phyloP scores from a whole-genome alignment of 441 rosid genomes.

The Syzygium malaccense region DNA sequence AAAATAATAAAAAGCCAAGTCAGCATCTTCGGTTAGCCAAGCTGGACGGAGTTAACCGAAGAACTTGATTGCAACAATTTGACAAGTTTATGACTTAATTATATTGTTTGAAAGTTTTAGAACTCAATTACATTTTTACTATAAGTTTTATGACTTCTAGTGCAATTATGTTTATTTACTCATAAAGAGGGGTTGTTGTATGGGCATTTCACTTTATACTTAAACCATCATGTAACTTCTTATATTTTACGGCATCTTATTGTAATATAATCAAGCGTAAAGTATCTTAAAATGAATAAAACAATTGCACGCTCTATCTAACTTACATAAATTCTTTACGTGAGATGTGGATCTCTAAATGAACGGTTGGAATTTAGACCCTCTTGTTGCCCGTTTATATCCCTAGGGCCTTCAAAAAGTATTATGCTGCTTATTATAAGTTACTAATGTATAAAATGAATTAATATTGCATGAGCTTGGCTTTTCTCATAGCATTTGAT shows the following conservation, averaged over 20 bases:
- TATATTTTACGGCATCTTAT: neutral
- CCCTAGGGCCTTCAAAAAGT: neutral
- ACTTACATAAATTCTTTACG: neutral
- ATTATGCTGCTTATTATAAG: neutral
- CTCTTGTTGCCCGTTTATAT: neutral
- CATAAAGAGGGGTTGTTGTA: neutral
- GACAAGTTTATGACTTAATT: too few species aligned
- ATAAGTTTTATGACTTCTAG: too few species aligned
- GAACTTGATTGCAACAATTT: too few species aligned
- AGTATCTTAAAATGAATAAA: neutral
- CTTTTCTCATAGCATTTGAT: neutral
- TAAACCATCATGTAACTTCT: neutral
- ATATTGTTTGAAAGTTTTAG: too few species aligned
- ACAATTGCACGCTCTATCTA: neutral
- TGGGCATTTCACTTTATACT: neutral
- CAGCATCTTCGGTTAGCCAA: too few species aligned
- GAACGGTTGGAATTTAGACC: neutral
- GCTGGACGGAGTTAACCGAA: too few species aligned
- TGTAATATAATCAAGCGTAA: too few species aligned
- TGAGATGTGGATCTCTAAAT: neutral
- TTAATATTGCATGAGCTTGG: neutral
- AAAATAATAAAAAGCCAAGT: too few species aligned
- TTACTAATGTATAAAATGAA: neutral
- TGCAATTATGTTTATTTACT: too few species aligned
- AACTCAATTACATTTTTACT: too few species aligned